phyloP scores from a whole-genome alignment of 306 rosid genomes.

The Vicia faba region DNA sequence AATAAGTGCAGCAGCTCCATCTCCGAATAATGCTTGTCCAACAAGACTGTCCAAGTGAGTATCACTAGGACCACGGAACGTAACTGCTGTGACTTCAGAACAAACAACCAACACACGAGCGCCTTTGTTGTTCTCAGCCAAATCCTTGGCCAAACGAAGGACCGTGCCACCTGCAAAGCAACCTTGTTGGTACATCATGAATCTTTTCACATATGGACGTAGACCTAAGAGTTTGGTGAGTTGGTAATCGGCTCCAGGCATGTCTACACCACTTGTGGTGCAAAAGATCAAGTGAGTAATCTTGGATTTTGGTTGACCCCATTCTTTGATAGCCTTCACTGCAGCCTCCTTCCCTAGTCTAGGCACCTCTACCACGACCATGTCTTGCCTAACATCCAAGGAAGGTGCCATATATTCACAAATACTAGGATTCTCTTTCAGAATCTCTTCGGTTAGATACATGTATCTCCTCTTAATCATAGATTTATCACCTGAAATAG shows the following conservation, averaged over 20 bases:
- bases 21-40: slow-evolving; percentile 47
- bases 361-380: slow-evolving; percentile 72
- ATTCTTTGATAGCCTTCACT: slow-evolving; percentile 49
- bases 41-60: slow-evolving; percentile 44
- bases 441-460: slow-evolving; percentile 34
- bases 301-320: slow-evolving; percentile 66
- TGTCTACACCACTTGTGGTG: slow-evolving; percentile 81
- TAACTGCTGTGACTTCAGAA: slow-evolving; percentile 42
- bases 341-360: slow-evolving; percentile 78
- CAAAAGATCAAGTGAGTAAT: slow-evolving; percentile 75
- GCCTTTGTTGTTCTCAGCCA: slow-evolving; percentile 46
- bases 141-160: slow-evolving; percentile 45
- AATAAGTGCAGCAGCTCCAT: slow-evolving; percentile 54
- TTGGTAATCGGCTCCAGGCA: slow-evolving; percentile 76
- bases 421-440: slow-evolving; percentile 42
- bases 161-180: slow-evolving; percentile 46
- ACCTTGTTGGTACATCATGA: slow-evolving; percentile 69
- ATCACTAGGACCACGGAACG: slow-evolving; percentile 45
- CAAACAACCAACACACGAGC: slow-evolving; percentile 47
- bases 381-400: slow-evolving; percentile 72
- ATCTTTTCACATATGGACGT: slow-evolving; percentile 62
- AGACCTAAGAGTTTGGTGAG: slow-evolving; percentile 75
- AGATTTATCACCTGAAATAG: slow-evolving; percentile 46
- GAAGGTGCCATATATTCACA: slow-evolving; percentile 76
- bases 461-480: slow-evolving; percentile 45